Base-by-base conservation (phyloP, 495 filamentous ascomycete species). In the Lophiotrema nucula region DNA sequence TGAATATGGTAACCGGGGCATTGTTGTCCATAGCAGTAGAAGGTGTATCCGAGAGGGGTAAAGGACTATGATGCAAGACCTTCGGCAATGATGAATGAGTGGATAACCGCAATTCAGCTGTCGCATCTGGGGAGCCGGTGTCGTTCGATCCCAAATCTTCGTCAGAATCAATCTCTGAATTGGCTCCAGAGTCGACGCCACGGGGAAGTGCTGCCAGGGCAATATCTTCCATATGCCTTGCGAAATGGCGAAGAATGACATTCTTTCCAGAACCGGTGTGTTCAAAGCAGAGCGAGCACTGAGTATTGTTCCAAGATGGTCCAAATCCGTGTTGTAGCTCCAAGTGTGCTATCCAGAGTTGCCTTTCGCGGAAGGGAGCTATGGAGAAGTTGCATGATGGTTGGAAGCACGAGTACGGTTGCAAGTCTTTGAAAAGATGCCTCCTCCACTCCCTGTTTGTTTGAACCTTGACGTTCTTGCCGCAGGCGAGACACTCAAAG, bases 221-320 rank as follows among this genome's bases (percentile, higher is more conserved):
- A 33, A 61, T 51, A 22, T 56, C 50, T 45, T 61, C 58, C 58
- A 61, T 61, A 25, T 61, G 58, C 27, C 43, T 19, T 0, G 50
- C 42, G 13, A 55, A 48, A 38, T 61, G 57, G 10, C 13, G 10
- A 10, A 53, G 35, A 13, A 54, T 47, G n/a, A 21, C 18, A 18
- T 33, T 41, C 24, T 47, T 47, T 10, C 57, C 57, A 21, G 13
- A 10, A 3, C 50, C 49, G 1, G 50, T 54, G 15, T 21, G 27
- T 15, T 47, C 48, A 1, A 60, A 23, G 38, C 57, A 58, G 1
- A 58, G 47, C 4, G 24, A 15, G 33, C 55, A 58, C 33, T 50
- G 15, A 11, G 28, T n/a, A 22, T 27, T 45, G 28, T 42, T 11
- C 45, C 55, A 50, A 4, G 27, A 23, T 31, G 55, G 45, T 22